Evolutionary conservation across 1,139 yeast species (phyloP).

Genomic region (Pichia sp.): DNA sequence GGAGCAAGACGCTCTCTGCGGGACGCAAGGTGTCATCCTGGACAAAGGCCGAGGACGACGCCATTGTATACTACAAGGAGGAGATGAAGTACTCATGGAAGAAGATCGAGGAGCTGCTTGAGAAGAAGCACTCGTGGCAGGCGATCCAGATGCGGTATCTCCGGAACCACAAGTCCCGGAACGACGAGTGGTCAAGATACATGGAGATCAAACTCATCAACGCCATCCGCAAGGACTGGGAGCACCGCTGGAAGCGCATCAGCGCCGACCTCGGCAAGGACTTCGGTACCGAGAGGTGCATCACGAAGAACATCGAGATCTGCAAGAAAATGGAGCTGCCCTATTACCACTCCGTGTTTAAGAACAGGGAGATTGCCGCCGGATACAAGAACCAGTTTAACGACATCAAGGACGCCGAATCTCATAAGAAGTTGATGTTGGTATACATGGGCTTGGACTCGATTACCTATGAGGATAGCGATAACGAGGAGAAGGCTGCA

Average conservation of each 20-base stretch:
- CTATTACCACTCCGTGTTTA: slow-evolving; percentile 24
- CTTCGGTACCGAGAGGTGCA: slow-evolving; percentile 29
- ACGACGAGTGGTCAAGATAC: slow-evolving; percentile 33
- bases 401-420: slow-evolving; percentile 31
- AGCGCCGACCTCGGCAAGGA: slow-evolving; percentile 29
- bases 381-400: slow-evolving; percentile 25
- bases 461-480: slow-evolving; percentile 30
- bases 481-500: not conserved
- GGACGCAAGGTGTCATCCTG: slow-evolving; percentile 23
- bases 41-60: slow-evolving; percentile 38
- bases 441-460: slow-evolving; percentile 35
- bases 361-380: slow-evolving; percentile 26
- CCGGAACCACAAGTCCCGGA: slow-evolving; percentile 36
- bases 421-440: slow-evolving; percentile 32
- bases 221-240: slow-evolving; percentile 38
- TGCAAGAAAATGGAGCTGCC: slow-evolving; percentile 31
- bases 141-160: slow-evolving; percentile 44
- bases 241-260: slow-evolving; percentile 38
- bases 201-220: slow-evolving; percentile 33
- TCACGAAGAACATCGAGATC: slow-evolving; percentile 29
- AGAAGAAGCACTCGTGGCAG: slow-evolving; percentile 39
- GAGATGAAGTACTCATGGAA: slow-evolving; percentile 37
- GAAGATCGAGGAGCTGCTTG: slow-evolving; percentile 34
- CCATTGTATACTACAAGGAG: slow-evolving; percentile 38
- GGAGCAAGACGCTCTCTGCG: not conserved